phyloP scores from a whole-genome alignment of 805 yeast genomes.

The Tetrapisispora fleetii region DNA sequence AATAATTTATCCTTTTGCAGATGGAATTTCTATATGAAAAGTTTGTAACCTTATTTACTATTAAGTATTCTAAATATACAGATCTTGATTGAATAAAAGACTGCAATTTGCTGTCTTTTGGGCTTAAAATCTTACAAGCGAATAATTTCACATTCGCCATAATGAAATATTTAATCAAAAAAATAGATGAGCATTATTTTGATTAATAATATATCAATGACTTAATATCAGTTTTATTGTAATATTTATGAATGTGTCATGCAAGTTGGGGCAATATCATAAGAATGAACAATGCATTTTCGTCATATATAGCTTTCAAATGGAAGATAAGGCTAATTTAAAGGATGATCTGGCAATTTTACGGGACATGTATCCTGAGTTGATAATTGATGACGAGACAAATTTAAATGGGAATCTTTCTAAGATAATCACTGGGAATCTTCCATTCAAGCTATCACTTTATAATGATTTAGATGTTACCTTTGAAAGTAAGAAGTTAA shows the following conservation, averaged over 20 bases:
- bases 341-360: slow-evolving; percentile 17
- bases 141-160: too few species aligned
- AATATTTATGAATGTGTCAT: too few species aligned
- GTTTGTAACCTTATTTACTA: too few species aligned
- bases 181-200: not conserved
- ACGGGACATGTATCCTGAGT: slow-evolving; percentile 27
- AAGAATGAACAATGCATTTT: too few species aligned
- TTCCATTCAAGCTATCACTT: slow-evolving; percentile 12
- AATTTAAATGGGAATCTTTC: not conserved
- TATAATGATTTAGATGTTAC: slow-evolving; percentile 8
- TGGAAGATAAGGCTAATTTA: slow-evolving; percentile 6
- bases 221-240: not conserved
- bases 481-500: slow-evolving; percentile 5
- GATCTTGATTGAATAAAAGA: too few species aligned
- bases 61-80: too few species aligned
- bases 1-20: too few species aligned
- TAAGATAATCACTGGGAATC: slow-evolving; percentile 7
- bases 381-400: slow-evolving; percentile 5
- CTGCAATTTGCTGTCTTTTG: too few species aligned
- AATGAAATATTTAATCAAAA: too few species aligned
- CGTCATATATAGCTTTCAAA: not conserved
- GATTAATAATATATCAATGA: not conserved
- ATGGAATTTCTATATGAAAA: too few species aligned
- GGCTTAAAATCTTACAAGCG: not conserved
- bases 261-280: too few species aligned